Evolutionary conservation across 768 basidiomycete species (phyloP), one percentile per base, ranked within the genome.

Genomic region (Floccularia luteovirens): DNA sequence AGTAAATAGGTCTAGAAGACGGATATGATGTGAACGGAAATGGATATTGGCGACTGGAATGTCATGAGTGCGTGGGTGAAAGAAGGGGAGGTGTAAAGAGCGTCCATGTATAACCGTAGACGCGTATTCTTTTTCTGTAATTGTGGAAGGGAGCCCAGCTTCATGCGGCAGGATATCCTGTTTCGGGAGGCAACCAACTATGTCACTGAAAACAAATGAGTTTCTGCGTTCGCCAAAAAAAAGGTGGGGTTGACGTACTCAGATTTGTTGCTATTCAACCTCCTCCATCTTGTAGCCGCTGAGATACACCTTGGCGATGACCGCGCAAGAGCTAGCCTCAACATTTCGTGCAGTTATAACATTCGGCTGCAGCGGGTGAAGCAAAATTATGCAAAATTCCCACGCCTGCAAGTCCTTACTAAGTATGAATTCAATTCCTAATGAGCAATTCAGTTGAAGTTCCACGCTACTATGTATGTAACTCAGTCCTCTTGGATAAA

Each of bases 31-130:
- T 1, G 90, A 79, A 36, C 88, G 83, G 58, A 97, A 75, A 52
- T 91, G 89, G 44, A 98, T 68, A 36, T 71, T 69, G 2, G 90
- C 91, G 49, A 79, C 86, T 38, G 92, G 90, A 40, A 89, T 70
- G 43, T 63, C 60, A 62, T 89, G 76, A 7, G 78, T 77, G 3
- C 67, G 69, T 1, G 77, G 71, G 45, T 84, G 80, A 31, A 69
- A 64, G 51, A 59, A 67, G 0, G 86, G 70, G 0, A 66, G 55
- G 51, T 74, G 66, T 44, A 79, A 45, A 22, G 70, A 63, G 21
- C 84, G 79, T 0, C 84, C 83, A 48, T 77, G 77, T 6, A 84
- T 61, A 36, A 82, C 56, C 22, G 70, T 69, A 17, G 81, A 65
- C 6, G 82, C 72, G 44, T 67, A 75, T 55, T 60, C 53, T 38